A percentile compares a stretch with the other conserved stretches of the same genome.
These are phyloP conservation scores for Aspergillus neotritici DNA, from an alignment of 2,329 filamentous ascomycete genomes.

Conservation along the genomic window DNA sequence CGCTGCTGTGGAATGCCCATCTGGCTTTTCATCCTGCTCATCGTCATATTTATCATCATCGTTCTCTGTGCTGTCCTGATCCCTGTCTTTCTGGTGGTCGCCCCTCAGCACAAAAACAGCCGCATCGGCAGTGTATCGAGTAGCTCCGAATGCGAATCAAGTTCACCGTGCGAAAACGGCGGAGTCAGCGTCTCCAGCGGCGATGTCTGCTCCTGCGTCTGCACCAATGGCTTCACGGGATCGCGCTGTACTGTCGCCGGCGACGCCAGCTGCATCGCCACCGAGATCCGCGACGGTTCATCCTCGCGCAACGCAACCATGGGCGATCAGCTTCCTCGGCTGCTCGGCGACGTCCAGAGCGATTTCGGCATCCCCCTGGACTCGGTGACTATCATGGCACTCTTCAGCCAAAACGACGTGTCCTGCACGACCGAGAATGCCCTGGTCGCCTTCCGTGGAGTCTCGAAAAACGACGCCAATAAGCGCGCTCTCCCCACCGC, in stretches of 20 bases:
- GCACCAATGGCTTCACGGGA: conserved; percentile 78
- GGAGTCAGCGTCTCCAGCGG: conserved; percentile 67
- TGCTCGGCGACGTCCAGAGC: conserved; percentile 59
- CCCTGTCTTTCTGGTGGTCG: conserved; percentile 60
- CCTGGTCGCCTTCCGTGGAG: conserved; percentile 73
- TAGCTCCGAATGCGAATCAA: conserved; percentile 49
- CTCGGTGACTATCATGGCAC: conserved; percentile 61
- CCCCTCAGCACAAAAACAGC: conserved; percentile 47
- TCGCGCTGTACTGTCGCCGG: conserved; percentile 48
- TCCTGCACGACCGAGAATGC: conserved; percentile 83
- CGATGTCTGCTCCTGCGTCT: conserved; percentile 75
- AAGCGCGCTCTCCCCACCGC: conserved; percentile 18
- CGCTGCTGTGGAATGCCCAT: conserved; percentile 78
- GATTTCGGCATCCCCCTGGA: conserved; percentile 75
- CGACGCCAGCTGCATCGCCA: conserved; percentile 53
- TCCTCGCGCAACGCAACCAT: conserved; percentile 64
- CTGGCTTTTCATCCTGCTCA: conserved; percentile 66
- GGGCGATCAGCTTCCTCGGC: conserved; percentile 68
- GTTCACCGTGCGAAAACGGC: conserved; percentile 68
- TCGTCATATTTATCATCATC: conserved; percentile 63
- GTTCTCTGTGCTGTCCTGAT: conserved; percentile 77
- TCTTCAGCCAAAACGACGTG: conserved; percentile 69
- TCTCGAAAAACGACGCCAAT: conserved; percentile 19
- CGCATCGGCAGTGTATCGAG: conserved; percentile 28
- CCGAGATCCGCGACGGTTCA: conserved; percentile 36